Evolutionary conservation across 2,329 filamentous ascomycete species (phyloP), one percentile per base, ranked within the genome.

Genomic region (Taxawa tesnikishii): DNA sequence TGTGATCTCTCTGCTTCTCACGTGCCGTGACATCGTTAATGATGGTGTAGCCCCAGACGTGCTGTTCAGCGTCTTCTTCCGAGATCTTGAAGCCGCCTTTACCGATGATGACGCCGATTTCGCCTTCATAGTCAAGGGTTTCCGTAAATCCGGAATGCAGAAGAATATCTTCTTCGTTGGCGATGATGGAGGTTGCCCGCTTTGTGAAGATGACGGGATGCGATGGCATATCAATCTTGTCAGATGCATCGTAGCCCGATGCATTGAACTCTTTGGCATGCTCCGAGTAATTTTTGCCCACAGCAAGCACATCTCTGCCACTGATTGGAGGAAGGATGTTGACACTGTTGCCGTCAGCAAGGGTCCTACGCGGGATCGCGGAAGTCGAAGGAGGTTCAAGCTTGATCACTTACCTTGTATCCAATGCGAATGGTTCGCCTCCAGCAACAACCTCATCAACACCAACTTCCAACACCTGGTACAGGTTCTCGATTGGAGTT

Each of bases 181-280:
- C 64, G 24, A 71, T 61, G 35, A 70, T 68, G 2, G 64, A 67
- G 0, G 67, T 70, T 4, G 58, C 58, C 1, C 68, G 56, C 41
- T 71, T 71, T 3, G 67, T 70, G 47, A 71, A 70, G 33, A 70
- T 70, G 6, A 73, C 68, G 0, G 68, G 68, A 38, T 70, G 62
- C 1, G 61, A 64, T 0, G 67, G 67, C 26, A 55, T 51, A 33
- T 68, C 67, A 0, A 57, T 51, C 40, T 71, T 73, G 41, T 74
- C 69, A 4, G 59, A 67, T 34, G 58, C 60, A 44, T 73, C 70
- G 41, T 62, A 73, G 0, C 69, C 68, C 2, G 62, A 67, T 8
- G 49, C 56, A 42, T 73, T 69, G 51, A 74, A 73, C 38, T 73
- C 68, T 32, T 61, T 65, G 2, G 69, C 69, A 43, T 74, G 69